phyloP scores from a whole-genome alignment of 2,329 filamentous ascomycete genomes.

The Pseudogymnoascus sp. region DNA sequence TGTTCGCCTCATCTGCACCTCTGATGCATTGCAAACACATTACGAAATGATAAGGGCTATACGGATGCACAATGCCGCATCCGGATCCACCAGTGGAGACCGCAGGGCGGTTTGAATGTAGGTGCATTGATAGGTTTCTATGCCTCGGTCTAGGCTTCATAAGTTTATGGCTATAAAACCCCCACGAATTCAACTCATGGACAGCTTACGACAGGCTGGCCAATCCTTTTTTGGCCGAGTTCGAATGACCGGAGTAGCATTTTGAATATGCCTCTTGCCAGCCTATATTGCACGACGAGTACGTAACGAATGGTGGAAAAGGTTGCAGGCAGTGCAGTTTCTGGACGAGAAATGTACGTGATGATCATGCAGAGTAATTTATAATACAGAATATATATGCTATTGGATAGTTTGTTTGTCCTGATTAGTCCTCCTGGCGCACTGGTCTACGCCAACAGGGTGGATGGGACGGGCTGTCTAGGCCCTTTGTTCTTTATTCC shows the following conservation, averaged over 20 bases:
- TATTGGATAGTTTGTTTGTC: slow-evolving; percentile 24
- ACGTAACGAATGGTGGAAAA: neutral
- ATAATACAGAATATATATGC: slow-evolving; percentile 3
- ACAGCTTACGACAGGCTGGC: neutral
- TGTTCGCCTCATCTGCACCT: neutral
- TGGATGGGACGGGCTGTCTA: slow-evolving; percentile 32
- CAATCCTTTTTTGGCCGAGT: neutral
- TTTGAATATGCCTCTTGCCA: neutral
- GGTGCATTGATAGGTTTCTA: neutral
- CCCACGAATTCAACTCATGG: neutral
- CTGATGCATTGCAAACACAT: slow-evolving; percentile 6
- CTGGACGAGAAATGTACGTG: neutral
- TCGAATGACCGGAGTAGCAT: neutral
- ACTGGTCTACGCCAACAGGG: slow-evolving; percentile 29
- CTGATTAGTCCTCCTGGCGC: slow-evolving; percentile 31
- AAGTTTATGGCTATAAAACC: neutral
- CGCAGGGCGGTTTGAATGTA: neutral
- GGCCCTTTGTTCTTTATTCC: slow-evolving; percentile 29
- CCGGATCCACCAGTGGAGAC: neutral
- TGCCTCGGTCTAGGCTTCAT: neutral
- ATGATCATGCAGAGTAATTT: slow-evolving; percentile 3
- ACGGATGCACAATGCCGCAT: neutral
- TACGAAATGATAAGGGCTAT: neutral
- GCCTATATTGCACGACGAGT: neutral
- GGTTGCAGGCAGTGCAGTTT: neutral